These are phyloP conservation scores for Solanum sejunctum DNA, from an alignment of 257 asterid species.

Conservation along the genomic window DNA sequence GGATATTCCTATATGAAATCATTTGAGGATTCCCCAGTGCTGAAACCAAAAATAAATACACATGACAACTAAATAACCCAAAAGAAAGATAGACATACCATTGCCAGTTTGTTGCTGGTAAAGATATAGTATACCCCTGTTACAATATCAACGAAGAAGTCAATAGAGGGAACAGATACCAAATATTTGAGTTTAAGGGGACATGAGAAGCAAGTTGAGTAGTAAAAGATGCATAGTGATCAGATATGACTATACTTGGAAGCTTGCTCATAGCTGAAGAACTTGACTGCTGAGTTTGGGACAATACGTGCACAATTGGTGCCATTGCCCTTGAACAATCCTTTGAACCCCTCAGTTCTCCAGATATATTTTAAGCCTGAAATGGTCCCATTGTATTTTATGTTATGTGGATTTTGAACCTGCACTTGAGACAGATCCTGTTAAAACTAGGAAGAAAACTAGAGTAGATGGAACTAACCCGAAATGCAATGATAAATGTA, in stretches of 20 bases:
- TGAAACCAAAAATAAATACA: not conserved
- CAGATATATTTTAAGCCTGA: conserved; percentile 81
- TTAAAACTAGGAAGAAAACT: not conserved
- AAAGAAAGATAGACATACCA: conserved; percentile 32
- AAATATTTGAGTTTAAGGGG: not conserved
- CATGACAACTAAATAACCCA: not conserved
- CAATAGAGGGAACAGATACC: conserved; percentile 1
- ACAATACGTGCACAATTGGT: conserved; percentile 87
- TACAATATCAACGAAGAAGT: conserved; percentile 12
- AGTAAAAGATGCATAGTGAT: not conserved
- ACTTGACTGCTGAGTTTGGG: conserved; percentile 97
- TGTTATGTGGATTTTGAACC: conserved; percentile 90
- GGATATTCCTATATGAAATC: not conserved
- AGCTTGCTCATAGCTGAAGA: conserved; percentile 99
- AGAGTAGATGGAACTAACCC: not conserved
- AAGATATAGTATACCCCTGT: conserved; percentile 70
- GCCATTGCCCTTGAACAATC: conserved; percentile 86
- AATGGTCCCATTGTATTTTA: conserved; percentile 69
- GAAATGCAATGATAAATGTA: not conserved
- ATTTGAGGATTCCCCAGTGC: not conserved
- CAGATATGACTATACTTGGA: conserved; percentile 55
- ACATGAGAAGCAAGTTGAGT: not conserved
- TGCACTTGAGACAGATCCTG: conserved; percentile 16
- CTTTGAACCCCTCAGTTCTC: conserved; percentile 74
- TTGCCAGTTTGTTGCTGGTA: conserved; percentile 69